Evolutionary conservation across 176 grass and related monocot species (phyloP).

Genomic region (Puccinellia tenuiflora): DNA sequence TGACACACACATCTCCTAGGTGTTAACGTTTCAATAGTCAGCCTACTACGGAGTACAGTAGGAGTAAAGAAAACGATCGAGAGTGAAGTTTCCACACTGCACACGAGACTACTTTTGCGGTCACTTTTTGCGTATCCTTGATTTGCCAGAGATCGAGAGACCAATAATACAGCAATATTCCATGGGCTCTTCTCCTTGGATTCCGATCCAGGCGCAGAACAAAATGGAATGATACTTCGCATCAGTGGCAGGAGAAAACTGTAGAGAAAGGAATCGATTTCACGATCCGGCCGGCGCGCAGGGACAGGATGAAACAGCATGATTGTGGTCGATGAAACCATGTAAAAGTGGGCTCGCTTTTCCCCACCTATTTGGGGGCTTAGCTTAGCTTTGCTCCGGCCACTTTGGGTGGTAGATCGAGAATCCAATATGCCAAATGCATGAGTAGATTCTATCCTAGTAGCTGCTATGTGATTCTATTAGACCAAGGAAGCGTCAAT

Average conservation of each 20-base stretch:
- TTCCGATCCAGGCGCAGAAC: conserved; percentile 21
- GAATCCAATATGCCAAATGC: conserved; percentile 55
- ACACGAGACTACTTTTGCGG: neutral
- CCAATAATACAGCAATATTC: conserved; percentile 41
- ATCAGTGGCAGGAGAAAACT: conserved; percentile 13
- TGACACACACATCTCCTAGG: neutral
- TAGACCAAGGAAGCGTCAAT: conserved; percentile 18
- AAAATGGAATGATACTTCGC: neutral
- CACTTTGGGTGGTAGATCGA: conserved; percentile 79
- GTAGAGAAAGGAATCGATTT: conserved; percentile 3
- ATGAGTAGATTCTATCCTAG: conserved; percentile 26
- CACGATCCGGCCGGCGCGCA: conserved; percentile 20
- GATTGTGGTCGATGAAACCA: conserved; percentile 64
- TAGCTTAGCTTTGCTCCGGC: conserved; percentile 27
- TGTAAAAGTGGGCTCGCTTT: conserved; percentile 33
- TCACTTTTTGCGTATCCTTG: conserved; percentile 16
- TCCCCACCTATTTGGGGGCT: conserved; percentile 27
- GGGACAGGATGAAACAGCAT: conserved; percentile 37
- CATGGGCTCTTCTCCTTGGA: conserved; percentile 24
- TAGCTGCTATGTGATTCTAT: conserved; percentile 15
- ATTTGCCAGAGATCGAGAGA: conserved; percentile 34
- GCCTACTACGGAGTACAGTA: neutral
- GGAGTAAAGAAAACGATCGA: neutral
- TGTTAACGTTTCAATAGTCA: conserved; percentile 2
- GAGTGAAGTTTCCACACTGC: neutral